Percentiles rank a stretch among this genome's conserved stretches.
These are phyloP conservation scores for Blastobotrys terrestris DNA, from an alignment of 805 yeast genomes.

Conservation along the genomic window DNA sequence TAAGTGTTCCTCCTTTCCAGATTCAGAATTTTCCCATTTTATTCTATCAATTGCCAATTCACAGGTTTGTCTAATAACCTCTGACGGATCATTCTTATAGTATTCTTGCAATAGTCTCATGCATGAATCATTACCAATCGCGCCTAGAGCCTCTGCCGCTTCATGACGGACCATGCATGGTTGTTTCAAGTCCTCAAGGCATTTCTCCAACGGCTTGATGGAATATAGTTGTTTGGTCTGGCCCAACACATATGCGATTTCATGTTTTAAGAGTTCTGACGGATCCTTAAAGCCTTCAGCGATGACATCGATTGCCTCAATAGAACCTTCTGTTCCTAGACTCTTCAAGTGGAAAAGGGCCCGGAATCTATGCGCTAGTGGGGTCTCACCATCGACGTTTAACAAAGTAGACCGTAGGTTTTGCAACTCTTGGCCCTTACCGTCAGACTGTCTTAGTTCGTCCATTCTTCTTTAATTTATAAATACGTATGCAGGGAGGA, in stretches of 20 bases:
- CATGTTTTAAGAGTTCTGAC: constrained; percentile 91
- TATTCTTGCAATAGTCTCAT: constrained; percentile 60
- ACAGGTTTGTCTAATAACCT: constrained; percentile 94
- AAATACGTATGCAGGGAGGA: not conserved
- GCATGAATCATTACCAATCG: constrained; percentile 76
- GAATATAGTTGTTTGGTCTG: constrained; percentile 84
- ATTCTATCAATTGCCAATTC: constrained; percentile 95
- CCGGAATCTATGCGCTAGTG: constrained; percentile 83
- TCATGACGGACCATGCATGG: constrained; percentile 99
- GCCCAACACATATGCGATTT: constrained; percentile 94
- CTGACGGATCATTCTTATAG: constrained; percentile 63
- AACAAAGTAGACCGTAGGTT: constrained; percentile 25
- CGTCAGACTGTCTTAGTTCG: constrained; percentile 22
- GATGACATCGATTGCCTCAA: constrained; percentile 71
- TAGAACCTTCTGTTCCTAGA: constrained; percentile 66
- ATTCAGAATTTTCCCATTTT: constrained; percentile 78
- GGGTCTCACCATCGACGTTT: constrained; percentile 48
- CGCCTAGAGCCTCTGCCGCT: constrained; percentile 98
- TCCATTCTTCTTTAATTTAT: constrained; percentile 15
- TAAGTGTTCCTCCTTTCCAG: constrained; percentile 58
- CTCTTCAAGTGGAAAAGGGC: constrained; percentile 89
- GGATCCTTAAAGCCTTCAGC: constrained; percentile 75
- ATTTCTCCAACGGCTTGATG: constrained; percentile 67
- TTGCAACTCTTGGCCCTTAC: constrained; percentile 14
- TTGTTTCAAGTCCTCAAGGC: constrained; percentile 49